phyloP scores from a whole-genome alignment of 2,329 filamentous ascomycete genomes.

The Epichloe sibirici region DNA sequence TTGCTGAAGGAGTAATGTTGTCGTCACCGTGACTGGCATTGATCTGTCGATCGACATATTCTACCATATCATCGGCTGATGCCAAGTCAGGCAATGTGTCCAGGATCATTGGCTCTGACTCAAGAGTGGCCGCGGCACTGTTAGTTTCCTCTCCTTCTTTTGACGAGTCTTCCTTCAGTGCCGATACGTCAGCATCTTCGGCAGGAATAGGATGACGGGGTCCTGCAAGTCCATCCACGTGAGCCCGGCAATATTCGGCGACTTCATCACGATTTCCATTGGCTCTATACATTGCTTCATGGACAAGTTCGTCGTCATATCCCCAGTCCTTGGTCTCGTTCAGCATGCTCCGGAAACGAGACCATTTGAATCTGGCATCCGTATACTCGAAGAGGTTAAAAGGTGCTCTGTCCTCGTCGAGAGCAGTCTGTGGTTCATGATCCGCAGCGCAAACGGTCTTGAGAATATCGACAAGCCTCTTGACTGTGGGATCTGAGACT shows the following conservation, averaged over 20 bases:
- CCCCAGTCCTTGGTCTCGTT: slow-evolving; percentile 21
- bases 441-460: slow-evolving; percentile 69
- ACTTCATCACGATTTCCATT: slow-evolving; percentile 51
- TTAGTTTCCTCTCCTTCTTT: slow-evolving; percentile 12
- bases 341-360: slow-evolving; percentile 16
- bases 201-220: slow-evolving; percentile 55
- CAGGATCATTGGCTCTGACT: slow-evolving; percentile 26
- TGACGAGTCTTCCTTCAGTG: slow-evolving; percentile 17
- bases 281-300: slow-evolving; percentile 74
- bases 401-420: slow-evolving; percentile 38
- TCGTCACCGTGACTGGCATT: background rate
- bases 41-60: slow-evolving; percentile 3
- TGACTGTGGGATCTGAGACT: slow-evolving; percentile 62
- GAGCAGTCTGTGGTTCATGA: slow-evolving; percentile 52
- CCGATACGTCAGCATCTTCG: slow-evolving; percentile 36
- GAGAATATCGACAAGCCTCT: slow-evolving; percentile 72
- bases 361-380: slow-evolving; percentile 35
- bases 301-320: slow-evolving; percentile 47
- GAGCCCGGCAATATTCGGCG: slow-evolving; percentile 62
- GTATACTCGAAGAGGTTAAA: slow-evolving; percentile 32
- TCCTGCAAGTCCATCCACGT: slow-evolving; percentile 44
- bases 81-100: slow-evolving; percentile 18
- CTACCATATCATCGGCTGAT: slow-evolving; percentile 2
- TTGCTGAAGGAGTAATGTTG: background rate
- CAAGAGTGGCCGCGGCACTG: slow-evolving; percentile 13